Percentiles rank a stretch among this genome's conserved stretches.
These are phyloP conservation scores for Pseudogymnoascus sp. DNA, from an alignment of 2,329 filamentous ascomycete genomes.

Conservation along the genomic window DNA sequence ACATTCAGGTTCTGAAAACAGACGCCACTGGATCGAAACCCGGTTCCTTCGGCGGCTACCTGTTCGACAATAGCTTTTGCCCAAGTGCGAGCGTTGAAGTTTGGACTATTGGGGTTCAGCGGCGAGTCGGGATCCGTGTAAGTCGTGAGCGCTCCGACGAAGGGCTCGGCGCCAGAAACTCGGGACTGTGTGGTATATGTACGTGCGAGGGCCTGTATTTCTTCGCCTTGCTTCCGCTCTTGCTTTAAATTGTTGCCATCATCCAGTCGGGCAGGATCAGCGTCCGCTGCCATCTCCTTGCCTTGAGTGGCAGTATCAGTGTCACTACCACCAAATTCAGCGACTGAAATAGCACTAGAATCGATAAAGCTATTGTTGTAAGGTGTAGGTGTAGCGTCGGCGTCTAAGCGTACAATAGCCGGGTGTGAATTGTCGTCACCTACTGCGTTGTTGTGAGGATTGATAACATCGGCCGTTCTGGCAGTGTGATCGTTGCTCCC, in stretches of 20 bases:
- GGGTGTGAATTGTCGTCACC: neutral
- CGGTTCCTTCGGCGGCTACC: constrained; percentile 31
- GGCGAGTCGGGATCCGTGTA: constrained; percentile 35
- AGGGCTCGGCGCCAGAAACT: neutral
- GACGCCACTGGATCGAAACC: constrained; percentile 48
- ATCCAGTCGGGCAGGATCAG: neutral
- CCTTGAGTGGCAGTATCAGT: neutral
- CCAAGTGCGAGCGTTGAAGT: constrained; percentile 48
- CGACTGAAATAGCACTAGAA: neutral
- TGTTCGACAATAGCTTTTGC: constrained; percentile 47
- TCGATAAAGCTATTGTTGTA: neutral
- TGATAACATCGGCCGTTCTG: neutral
- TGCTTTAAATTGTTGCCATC: neutral
- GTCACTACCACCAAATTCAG: neutral
- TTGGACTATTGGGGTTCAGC: constrained; percentile 41
- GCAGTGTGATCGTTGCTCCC: neutral
- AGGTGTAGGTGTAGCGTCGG: neutral
- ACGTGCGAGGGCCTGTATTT: constrained; percentile 44
- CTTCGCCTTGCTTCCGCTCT: neutral
- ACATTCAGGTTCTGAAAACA: constrained; percentile 60
- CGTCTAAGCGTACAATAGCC: neutral
- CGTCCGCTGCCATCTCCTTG: neutral
- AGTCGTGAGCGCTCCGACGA: neutral
- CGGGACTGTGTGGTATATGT: constrained; percentile 43
- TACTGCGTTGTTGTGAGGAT: neutral